These are phyloP conservation scores for Gilbertella persicaria DNA, from an alignment of 371 early-diverging fungal species.

Conservation along the genomic window DNA sequence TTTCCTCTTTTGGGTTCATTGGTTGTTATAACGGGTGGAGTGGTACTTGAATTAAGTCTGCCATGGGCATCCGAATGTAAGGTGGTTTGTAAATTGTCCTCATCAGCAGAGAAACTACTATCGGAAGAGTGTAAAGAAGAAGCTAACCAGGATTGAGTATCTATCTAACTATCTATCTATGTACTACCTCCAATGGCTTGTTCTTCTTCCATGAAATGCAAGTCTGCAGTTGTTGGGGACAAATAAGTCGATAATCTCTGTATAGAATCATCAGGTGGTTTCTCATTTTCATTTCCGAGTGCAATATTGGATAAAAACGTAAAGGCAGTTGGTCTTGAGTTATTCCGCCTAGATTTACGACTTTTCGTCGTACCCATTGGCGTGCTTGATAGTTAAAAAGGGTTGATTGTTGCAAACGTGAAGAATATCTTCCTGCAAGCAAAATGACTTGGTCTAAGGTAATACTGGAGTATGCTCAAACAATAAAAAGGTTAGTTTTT, in stretches of 20 bases:
- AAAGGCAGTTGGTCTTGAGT: conserved; percentile 54
- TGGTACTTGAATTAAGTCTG: conserved; percentile 28
- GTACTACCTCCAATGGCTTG: conserved; percentile 15
- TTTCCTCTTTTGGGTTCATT: conserved; percentile 12
- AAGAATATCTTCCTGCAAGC: conserved; percentile 35
- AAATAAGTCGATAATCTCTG: conserved; percentile 8
- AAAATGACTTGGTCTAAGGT: conserved; percentile 13
- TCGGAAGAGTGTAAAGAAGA: conserved; percentile 42
- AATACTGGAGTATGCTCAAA: too few species aligned
- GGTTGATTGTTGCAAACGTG: conserved; percentile 25
- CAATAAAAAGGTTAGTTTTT: too few species aligned
- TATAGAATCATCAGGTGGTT: conserved; percentile 29
- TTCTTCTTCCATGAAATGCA: conserved; percentile 9
- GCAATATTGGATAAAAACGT: conserved; percentile 49
- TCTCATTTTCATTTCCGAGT: conserved; percentile 42
- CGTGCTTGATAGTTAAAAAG: conserved; percentile 15
- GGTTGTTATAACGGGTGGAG: conserved; percentile 46
- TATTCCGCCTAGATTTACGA: conserved; percentile 59
- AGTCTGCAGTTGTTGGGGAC: background rate
- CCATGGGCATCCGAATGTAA: conserved; percentile 24
- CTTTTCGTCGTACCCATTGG: conserved; percentile 62
- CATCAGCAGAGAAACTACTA: conserved; percentile 40
- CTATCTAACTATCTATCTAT: background rate
- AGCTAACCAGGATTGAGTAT: conserved; percentile 10
- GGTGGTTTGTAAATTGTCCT: conserved; percentile 25